phyloP scores from a whole-genome alignment of 352 stramenopile species.

The Phytopythium delawarense region DNA sequence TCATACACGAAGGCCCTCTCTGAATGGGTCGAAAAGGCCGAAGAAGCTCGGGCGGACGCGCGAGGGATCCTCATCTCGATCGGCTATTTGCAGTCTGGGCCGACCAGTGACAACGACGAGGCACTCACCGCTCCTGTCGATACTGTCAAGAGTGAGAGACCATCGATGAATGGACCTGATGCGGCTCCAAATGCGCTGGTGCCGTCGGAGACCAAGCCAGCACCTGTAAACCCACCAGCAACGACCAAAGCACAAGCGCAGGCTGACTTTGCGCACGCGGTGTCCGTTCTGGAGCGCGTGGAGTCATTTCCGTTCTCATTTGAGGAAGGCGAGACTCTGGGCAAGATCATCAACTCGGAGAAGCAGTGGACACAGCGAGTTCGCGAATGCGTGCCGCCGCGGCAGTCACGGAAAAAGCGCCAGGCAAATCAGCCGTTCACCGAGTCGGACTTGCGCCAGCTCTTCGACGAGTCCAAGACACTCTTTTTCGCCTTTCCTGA shows the following conservation, averaged over 20 bases:
- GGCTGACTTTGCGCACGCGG: conserved; percentile 45
- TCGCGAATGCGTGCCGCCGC: conserved; percentile 63
- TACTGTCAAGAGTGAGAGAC: not conserved
- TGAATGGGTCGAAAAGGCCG: conserved; percentile 46
- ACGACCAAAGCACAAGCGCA: conserved; percentile 13
- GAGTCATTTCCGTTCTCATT: conserved; percentile 70
- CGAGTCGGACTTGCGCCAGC: conserved; percentile 41
- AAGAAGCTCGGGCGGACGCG: conserved; percentile 45
- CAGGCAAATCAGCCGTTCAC: conserved; percentile 60
- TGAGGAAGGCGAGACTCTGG: conserved; percentile 57
- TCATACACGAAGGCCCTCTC: conserved; percentile 56
- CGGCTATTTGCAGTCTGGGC: conserved; percentile 24
- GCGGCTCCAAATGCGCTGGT: not conserved
- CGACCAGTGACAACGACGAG: conserved; percentile 15
- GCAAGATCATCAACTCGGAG: conserved; percentile 49
- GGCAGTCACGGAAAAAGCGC: conserved; percentile 78
- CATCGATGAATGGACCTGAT: not conserved
- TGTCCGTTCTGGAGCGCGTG: conserved; percentile 55
- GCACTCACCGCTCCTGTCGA: not conserved
- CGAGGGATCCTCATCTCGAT: conserved; percentile 51
- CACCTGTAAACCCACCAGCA: not conserved
- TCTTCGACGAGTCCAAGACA: conserved; percentile 51
- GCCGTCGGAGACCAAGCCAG: conserved; percentile 2
- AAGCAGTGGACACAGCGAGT: conserved; percentile 68
- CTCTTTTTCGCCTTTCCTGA: conserved; percentile 75